Percentiles rank a stretch among this genome's conserved stretches.
These are phyloP conservation scores for Phialophora tarda DNA, from an alignment of 2,329 filamentous ascomycete species.

Conservation along the genomic window DNA sequence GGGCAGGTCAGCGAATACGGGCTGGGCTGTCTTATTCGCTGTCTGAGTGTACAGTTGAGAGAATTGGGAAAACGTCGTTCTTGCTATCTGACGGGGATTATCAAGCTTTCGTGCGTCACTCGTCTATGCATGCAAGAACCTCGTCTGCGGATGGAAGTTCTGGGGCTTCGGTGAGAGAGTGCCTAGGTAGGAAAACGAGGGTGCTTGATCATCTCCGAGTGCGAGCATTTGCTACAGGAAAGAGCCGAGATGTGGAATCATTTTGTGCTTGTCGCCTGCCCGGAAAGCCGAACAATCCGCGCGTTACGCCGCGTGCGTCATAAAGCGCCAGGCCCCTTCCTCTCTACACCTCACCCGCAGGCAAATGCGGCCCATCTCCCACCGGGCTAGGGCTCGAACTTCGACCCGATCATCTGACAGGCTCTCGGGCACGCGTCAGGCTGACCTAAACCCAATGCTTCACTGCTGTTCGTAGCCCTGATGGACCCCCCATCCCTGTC, in stretches of 20 bases:
- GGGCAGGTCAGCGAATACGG: slow-evolving; percentile 1
- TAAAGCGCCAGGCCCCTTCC: background rate
- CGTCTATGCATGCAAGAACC: no score
- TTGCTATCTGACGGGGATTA: slow-evolving; percentile 1
- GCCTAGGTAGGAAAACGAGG: no score
- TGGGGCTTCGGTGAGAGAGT: no score
- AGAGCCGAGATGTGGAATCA: background rate
- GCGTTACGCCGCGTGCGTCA: background rate
- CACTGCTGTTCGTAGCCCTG: slow-evolving; percentile 8
- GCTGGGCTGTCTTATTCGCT: slow-evolving; percentile 3
- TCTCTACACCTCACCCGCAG: background rate
- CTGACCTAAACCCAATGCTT: slow-evolving; percentile 22
- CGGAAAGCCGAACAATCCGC: slow-evolving; percentile 6
- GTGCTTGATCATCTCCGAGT: no score
- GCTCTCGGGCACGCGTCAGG: slow-evolving; percentile 15
- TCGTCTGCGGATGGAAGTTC: no score
- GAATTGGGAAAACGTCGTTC: background rate
- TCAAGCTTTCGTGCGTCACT: slow-evolving; percentile 4
- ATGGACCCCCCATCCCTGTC: background rate
- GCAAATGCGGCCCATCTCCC: background rate
- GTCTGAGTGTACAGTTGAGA: background rate
- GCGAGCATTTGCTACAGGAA: no score
- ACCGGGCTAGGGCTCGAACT: background rate
- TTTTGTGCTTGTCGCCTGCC: background rate
- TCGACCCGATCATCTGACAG: slow-evolving; percentile 6